A percentile compares a stretch with the other conserved stretches of the same genome.
Conservation (phyloP, 768 basidiomycete species). For the Mycena epipterygia region DNA sequence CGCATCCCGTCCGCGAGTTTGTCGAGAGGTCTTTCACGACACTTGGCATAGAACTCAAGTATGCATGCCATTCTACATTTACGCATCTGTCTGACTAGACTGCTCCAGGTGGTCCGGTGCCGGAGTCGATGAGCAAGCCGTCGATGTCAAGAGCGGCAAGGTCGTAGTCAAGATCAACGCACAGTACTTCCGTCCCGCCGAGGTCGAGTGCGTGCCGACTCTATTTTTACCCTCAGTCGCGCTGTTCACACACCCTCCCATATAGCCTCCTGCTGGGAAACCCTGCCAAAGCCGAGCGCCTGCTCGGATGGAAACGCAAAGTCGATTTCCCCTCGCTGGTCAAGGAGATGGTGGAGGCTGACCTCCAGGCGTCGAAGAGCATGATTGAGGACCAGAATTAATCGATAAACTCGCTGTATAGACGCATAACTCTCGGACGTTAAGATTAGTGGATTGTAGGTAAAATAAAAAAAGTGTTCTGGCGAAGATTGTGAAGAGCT, state of each 20-base stretch:
- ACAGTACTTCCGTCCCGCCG: slow-evolving; percentile 93
- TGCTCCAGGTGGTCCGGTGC: slow-evolving; percentile 78
- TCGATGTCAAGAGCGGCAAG: slow-evolving; percentile 76
- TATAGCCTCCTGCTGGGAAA: slow-evolving; percentile 87
- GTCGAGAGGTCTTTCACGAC: slow-evolving; percentile 88
- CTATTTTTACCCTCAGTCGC: slow-evolving; percentile 9
- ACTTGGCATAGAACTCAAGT: slow-evolving; percentile 79
- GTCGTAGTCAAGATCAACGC: slow-evolving; percentile 88
- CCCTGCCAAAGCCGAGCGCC: slow-evolving; percentile 89
- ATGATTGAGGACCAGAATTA: slow-evolving; percentile 90
- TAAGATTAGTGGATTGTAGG: neutral
- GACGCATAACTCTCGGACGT: neutral
- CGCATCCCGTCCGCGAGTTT: slow-evolving; percentile 93
- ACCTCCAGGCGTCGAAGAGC: slow-evolving; percentile 79
- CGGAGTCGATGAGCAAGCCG: slow-evolving; percentile 84
- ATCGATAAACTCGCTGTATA: slow-evolving; percentile 17
- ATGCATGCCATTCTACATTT: slow-evolving; percentile 37
- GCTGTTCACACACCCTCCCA: slow-evolving; percentile 15
- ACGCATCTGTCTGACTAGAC: slow-evolving; percentile 13
- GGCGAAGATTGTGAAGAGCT: too few relatives aligned
- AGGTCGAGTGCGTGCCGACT: slow-evolving; percentile 83
- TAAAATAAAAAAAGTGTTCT: neutral
- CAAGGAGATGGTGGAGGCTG: slow-evolving; percentile 91
- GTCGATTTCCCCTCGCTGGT: slow-evolving; percentile 89
- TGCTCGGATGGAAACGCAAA: slow-evolving; percentile 92